Percentiles rank a stretch among this genome's conserved stretches.
Evolutionary conservation across 1,139 yeast genomes (phyloP).

Genomic region (Arxiozyma slooffiae): DNA sequence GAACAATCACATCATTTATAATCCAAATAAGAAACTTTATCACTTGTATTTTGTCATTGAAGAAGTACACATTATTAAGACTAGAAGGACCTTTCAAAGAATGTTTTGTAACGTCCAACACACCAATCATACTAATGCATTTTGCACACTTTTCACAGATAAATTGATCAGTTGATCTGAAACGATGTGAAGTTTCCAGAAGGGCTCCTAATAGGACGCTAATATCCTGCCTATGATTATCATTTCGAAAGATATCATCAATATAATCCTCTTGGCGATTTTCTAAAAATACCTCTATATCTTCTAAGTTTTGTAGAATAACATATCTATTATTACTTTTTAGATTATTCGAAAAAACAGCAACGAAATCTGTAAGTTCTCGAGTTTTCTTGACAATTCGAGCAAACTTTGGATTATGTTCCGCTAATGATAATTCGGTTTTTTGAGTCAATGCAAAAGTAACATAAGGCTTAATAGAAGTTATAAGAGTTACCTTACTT

Average conservation of each 20-base stretch:
- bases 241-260: conserved; percentile 10
- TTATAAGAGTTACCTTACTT: conserved; percentile 40
- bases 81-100: conserved; percentile 36
- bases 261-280: conserved; percentile 23
- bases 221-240: conserved; percentile 12
- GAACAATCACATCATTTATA: conserved; percentile 59
- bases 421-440: conserved; percentile 21
- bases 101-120: conserved; percentile 59
- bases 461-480: conserved; percentile 28
- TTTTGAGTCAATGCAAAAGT: conserved; percentile 23
- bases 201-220: conserved; percentile 44
- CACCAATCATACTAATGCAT: conserved; percentile 70
- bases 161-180: conserved; percentile 39
- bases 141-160: conserved; percentile 54
- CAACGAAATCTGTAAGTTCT: conserved; percentile 19
- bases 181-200: conserved; percentile 51
- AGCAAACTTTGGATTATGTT: conserved; percentile 38
- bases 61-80: conserved; percentile 45
- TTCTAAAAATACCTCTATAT: conserved; percentile 45
- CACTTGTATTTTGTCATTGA: conserved; percentile 54
- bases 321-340: conserved; percentile 53
- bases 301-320: conserved; percentile 67
- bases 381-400: conserved; percentile 20
- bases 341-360: conserved; percentile 24
- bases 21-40: conserved; percentile 55